Evolutionary conservation across 73 alveolate species (phyloP), one percentile per base, ranked within the genome.

Genomic region (Symbiodinium pilosum): DNA sequence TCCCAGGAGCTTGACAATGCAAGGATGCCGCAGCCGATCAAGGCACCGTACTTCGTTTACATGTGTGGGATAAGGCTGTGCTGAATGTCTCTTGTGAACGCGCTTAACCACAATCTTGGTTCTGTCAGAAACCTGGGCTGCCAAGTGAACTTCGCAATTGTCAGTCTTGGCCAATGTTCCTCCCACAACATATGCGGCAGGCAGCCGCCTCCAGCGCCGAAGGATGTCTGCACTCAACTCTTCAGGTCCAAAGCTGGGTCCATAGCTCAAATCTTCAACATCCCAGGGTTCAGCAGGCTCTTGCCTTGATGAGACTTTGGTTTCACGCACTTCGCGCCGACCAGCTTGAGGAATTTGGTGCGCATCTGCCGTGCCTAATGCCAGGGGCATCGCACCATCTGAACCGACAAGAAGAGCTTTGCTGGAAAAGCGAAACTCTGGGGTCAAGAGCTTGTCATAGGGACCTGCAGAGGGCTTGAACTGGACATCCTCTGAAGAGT

Each of bases 31-130:
- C 38, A 91, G 84, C 32, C 97, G 39, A 51, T 68, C 40, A 11
- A 91, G 77, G 88, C 97, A 91, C 11, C 97, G 87, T 52, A 91
- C 87, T 59, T 91, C 97, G 77, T 91, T 91, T 28, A 91, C 88
- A 69, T 91, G 97, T 6, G 88, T 91, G 52, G 51, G 87, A 43
- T 56, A 91, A 9, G 97, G 97, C 77, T 91, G 97, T 20, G 88
- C 87, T 16, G 81, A 42, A 26, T 36, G 43, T 2, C 51, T 68
- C 42, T 52, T 30, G 81, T 68, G 77, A 21, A 91, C 52, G 51
- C 97, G 47, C 97, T 91, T 91, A 69, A 91, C 97, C 21, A 43
- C 84, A 41, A 91, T 38, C 77, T 91, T 91, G 54, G 81, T 71
- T 54, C 84, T 68, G 56, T 38, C 47, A 41, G 71, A 40, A 81